Evolutionary conservation across 805 yeast species (phyloP).

Genomic region (Candida boidinii): DNA sequence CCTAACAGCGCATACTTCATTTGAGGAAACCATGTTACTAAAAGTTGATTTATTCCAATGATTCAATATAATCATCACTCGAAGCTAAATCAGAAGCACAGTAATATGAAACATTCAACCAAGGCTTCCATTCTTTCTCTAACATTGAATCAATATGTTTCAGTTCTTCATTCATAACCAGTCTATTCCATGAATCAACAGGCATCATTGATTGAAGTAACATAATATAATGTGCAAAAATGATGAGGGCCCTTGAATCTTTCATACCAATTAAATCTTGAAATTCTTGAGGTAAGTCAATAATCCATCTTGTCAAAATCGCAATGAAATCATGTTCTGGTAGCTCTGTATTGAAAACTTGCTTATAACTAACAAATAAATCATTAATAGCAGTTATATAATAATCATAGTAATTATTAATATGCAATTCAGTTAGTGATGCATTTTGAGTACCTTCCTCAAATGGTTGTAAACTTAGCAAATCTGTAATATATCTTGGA

Average conservation of each 20-base stretch:
- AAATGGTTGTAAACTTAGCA: slow-evolving; percentile 3
- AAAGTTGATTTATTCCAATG: no score
- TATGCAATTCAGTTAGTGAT: neutral
- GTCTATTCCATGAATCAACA: neutral
- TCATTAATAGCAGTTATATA: slow-evolving; percentile 3
- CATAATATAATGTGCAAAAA: slow-evolving; percentile 13
- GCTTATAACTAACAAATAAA: slow-evolving; percentile 1
- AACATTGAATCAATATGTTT: slow-evolving; percentile 33
- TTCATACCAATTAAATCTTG: slow-evolving; percentile 7
- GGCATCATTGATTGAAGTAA: slow-evolving; percentile 6
- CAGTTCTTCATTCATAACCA: slow-evolving; percentile 20
- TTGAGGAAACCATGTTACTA: no score
- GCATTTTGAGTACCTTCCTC: neutral
- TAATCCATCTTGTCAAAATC: slow-evolving; percentile 9
- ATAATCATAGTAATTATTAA: neutral
- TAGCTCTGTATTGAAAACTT: slow-evolving; percentile 1
- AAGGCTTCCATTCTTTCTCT: slow-evolving; percentile 11
- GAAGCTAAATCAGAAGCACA: no score
- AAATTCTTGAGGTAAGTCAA: slow-evolving; percentile 4
- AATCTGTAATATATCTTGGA: slow-evolving; percentile 9
- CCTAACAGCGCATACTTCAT: no score
- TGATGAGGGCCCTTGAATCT: slow-evolving; percentile 13
- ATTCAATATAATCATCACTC: no score
- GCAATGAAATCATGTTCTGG: slow-evolving; percentile 10
- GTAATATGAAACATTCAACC: neutral